phyloP scores from a whole-genome alignment of 2,329 filamentous ascomycete species.

The Ceratocystis alfenasii region DNA sequence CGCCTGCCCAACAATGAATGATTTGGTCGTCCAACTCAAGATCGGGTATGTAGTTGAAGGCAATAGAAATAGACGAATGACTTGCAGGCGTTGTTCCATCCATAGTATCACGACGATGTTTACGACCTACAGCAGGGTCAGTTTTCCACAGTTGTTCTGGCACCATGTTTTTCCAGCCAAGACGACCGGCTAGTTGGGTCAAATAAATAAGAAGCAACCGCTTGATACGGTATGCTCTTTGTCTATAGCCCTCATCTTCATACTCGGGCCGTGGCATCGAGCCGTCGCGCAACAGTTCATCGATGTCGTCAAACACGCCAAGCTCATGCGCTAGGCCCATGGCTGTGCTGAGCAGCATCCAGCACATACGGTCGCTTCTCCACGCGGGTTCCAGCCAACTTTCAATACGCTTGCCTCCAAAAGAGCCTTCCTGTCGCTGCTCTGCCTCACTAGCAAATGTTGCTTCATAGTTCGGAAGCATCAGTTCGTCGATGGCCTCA shows the following conservation, averaged over 20 bases:
- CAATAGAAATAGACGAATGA: constrained; percentile 44
- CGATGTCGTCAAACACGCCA: constrained; percentile 86
- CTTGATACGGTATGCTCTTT: constrained; percentile 70
- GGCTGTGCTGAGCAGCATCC: constrained; percentile 90
- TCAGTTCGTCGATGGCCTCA: constrained; percentile 58
- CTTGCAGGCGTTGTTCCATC: constrained; percentile 51
- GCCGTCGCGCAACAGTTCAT: constrained; percentile 51
- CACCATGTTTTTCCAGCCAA: constrained; percentile 90
- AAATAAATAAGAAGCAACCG: constrained; percentile 81
- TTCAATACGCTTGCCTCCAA: constrained; percentile 75
- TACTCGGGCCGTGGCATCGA: constrained; percentile 52
- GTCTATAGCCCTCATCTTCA: constrained; percentile 64
- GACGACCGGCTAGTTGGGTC: constrained; percentile 80
- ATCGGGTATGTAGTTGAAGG: constrained; percentile 55
- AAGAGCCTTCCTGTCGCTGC: constrained; percentile 29
- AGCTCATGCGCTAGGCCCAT: constrained; percentile 86
- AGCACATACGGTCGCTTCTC: constrained; percentile 90
- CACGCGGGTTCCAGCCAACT: constrained; percentile 95
- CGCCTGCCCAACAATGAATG: constrained; percentile 83
- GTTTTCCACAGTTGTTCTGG: constrained; percentile 52
- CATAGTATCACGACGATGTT: constrained; percentile 33
- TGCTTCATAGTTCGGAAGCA: constrained; percentile 49
- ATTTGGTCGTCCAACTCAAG: constrained; percentile 56
- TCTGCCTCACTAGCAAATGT: constrained; percentile 33
- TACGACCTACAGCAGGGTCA: constrained; percentile 44